A percentile compares a stretch with the other conserved stretches of the same genome.
These are phyloP conservation scores for Posidonia oceanica DNA, from an alignment of 116 monocot species.

Conservation along the genomic window DNA sequence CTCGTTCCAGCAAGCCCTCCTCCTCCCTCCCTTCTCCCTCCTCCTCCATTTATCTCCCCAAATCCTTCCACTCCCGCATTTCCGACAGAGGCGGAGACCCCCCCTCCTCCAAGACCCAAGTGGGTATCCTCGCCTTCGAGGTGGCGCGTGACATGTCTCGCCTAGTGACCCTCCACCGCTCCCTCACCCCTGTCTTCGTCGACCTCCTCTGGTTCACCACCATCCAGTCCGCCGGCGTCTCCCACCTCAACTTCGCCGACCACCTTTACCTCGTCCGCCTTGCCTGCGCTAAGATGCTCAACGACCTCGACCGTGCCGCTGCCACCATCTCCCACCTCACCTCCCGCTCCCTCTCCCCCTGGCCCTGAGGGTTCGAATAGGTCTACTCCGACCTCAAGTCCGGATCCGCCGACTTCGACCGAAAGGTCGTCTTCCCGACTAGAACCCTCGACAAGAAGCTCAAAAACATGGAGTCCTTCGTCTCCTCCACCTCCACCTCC, in stretches of 20 bases:
- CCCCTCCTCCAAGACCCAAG: too few species aligned
- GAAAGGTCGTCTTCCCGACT: background rate
- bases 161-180: conserved; percentile 44
- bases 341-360: conserved; percentile 8
- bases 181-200: conserved; percentile 30
- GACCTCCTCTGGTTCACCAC: conserved; percentile 15
- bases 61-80: background rate
- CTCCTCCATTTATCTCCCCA: too few species aligned
- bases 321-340: conserved; percentile 32
- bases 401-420: conserved; percentile 16
- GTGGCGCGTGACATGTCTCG: conserved; percentile 52
- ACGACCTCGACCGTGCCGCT: conserved; percentile 57
- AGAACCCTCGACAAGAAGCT: conserved; percentile 18
- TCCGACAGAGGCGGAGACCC: background rate
- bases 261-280: conserved; percentile 44
- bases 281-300: conserved; percentile 56
- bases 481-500: conserved; percentile 12
- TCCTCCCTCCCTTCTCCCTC: too few species aligned
- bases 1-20: too few species aligned
- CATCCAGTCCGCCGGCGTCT: conserved; percentile 34
- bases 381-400: conserved; percentile 4
- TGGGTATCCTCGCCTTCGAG: conserved; percentile 46
- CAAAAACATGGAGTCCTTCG: conserved; percentile 50
- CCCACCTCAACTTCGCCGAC: conserved; percentile 51
- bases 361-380: conserved; percentile 20